These are phyloP conservation scores for Coniochaeta pulveracea DNA, from an alignment of 2,329 filamentous ascomycete genomes.

Conservation along the genomic window DNA sequence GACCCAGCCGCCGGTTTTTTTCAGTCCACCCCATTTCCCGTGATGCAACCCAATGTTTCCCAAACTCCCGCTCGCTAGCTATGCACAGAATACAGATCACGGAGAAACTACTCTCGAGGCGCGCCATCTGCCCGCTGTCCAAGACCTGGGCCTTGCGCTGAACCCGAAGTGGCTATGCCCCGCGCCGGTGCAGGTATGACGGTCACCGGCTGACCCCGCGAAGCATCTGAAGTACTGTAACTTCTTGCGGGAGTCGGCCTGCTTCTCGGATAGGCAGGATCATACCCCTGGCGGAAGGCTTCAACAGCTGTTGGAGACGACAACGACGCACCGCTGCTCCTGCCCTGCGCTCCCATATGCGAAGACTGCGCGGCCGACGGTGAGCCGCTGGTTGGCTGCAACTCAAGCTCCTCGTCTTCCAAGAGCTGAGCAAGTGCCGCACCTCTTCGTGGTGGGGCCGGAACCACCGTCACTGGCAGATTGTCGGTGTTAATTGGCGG, in stretches of 20 bases:
- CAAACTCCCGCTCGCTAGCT: too few species aligned
- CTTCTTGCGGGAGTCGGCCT: background rate
- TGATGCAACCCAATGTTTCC: too few species aligned
- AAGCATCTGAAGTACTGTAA: conserved; percentile 1
- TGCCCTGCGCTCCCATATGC: background rate
- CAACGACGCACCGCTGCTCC: background rate
- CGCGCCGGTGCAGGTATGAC: conserved; percentile 1
- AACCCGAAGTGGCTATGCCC: background rate
- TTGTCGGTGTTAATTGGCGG: conserved; percentile 42
- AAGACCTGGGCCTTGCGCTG: too few species aligned
- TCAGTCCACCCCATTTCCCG: too few species aligned
- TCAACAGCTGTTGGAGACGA: background rate
- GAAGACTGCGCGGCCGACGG: background rate
- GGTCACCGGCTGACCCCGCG: background rate
- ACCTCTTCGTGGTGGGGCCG: conserved; percentile 47
- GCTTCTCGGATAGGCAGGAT: background rate
- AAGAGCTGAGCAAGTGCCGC: conserved; percentile 43
- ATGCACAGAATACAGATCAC: too few species aligned
- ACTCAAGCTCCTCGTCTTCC: conserved; percentile 34
- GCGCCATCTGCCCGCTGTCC: too few species aligned
- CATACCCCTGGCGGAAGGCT: too few species aligned
- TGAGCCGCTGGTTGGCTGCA: background rate
- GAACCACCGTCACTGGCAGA: conserved; percentile 48
- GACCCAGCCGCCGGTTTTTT: too few species aligned
- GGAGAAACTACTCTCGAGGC: too few species aligned